Conservation (phyloP, 306 rosid species). For the Rubus parviflorus region DNA sequence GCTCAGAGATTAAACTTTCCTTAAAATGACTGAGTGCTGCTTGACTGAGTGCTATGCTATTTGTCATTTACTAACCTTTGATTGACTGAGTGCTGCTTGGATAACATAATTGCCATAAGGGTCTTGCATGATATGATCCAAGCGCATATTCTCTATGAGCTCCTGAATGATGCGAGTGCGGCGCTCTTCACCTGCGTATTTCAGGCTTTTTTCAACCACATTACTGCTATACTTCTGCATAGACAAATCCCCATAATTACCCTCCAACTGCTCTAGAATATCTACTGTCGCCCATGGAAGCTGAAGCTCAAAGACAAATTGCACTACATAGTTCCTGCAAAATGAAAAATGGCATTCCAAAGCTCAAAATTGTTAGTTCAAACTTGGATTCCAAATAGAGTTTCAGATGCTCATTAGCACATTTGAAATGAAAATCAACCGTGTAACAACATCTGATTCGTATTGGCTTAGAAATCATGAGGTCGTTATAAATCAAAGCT, state of each 20-base stretch:
- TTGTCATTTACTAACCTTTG: constrained; percentile 47
- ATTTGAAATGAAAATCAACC: not conserved
- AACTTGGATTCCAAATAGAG: not conserved
- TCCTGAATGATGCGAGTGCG: constrained; percentile 31
- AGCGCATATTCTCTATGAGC: constrained; percentile 31
- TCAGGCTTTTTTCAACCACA: constrained; percentile 56
- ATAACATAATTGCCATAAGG: constrained; percentile 55
- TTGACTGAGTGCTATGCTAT: too few species aligned
- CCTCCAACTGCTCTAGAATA: constrained; percentile 44
- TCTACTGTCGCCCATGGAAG: constrained; percentile 42
- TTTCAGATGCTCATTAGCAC: not conserved
- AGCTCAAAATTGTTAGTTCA: not conserved
- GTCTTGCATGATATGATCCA: constrained; percentile 58
- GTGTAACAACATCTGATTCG: not conserved
- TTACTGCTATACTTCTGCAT: constrained; percentile 59
- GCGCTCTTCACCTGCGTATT: constrained; percentile 29
- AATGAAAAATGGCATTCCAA: constrained; percentile 11
- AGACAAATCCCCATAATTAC: constrained; percentile 46
- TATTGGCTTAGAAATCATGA: too few species aligned
- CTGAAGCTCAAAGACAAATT: constrained; percentile 43
- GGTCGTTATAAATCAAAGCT: not conserved
- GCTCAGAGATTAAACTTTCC: not conserved
- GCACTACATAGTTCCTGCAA: constrained; percentile 67
- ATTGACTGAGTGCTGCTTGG: constrained; percentile 44
- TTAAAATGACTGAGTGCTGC: constrained; percentile 30